phyloP scores from a whole-genome alignment of 192 early-diverging fungal genomes.

The Entomortierella parvispora region DNA sequence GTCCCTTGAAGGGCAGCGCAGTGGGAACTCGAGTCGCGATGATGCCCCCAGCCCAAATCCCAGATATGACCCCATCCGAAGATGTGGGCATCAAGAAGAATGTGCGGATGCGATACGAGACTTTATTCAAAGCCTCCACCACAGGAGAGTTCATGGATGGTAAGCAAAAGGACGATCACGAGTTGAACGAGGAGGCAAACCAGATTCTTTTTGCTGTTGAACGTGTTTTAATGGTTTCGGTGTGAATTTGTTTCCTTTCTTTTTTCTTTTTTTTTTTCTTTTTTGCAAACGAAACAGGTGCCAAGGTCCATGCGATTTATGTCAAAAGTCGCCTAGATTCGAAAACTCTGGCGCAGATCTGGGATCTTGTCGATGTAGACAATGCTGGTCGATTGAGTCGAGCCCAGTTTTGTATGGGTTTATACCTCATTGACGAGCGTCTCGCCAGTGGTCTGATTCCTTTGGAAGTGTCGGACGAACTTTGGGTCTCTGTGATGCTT shows the following conservation, averaged over 20 bases:
- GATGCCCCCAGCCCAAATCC: conserved; percentile 12
- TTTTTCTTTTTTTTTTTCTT: neutral
- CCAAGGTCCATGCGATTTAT: conserved; percentile 50
- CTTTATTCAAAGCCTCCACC: conserved; percentile 23
- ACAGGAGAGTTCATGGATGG: conserved; percentile 47
- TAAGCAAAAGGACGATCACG: too few relatives aligned
- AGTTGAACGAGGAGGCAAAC: too few relatives aligned
- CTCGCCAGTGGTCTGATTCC: conserved; percentile 51
- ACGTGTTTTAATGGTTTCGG: neutral
- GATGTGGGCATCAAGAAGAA: conserved; percentile 21
- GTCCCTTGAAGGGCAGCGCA: neutral
- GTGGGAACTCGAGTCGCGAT: conserved; percentile 14
- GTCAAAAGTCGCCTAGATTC: conserved; percentile 51
- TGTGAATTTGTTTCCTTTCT: neutral
- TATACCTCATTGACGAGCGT: conserved; percentile 62
- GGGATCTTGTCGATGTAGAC: conserved; percentile 55
- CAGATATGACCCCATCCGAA: conserved; percentile 6
- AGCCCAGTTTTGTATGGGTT: conserved; percentile 56
- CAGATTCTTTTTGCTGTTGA: neutral
- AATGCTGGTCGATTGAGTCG: conserved; percentile 47
- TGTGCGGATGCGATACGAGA: conserved; percentile 50
- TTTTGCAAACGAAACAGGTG: conserved; percentile 15
- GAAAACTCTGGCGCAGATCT: conserved; percentile 54
- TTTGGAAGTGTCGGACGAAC: conserved; percentile 42
- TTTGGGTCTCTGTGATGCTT: conserved; percentile 46